Evolutionary conservation across 306 rosid genomes (phyloP), one percentile per base, ranked within the genome.

Genomic region (Quercus variabilis): DNA sequence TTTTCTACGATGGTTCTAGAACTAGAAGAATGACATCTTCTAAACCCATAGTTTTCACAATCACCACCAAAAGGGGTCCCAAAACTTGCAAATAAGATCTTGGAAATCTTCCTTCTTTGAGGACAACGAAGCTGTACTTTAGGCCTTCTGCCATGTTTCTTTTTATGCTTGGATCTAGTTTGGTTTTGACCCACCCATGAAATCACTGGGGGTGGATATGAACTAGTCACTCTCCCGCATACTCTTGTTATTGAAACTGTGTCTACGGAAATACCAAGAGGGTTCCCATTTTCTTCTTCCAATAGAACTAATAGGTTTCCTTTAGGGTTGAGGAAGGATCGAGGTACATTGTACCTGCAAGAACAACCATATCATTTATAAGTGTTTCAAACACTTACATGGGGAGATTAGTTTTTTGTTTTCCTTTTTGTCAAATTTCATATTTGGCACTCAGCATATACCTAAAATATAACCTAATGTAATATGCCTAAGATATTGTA

Each of bases 41-140:
- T 56, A 3, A 19, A 18, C 6, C 17, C 30, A 20, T 70, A 20
- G 74, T 10, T 70, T 43, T n/a, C 74, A 70, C 74, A 70, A 46
- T 81, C 83, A 10, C 89, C 91, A 1, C 91, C 91, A 1, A 79
- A 54, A 38, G 89, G 91, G 64, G 64, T 88, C 64, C 91, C 91
- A 21, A 73, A 88, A 85, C 89, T 88, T 57, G 89, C 83, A 51
- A 81, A 88, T 65, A 83, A 68, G 78, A 88, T 80, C 5, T 79
- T 74, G 76, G 89, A 83, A 20, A 88, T 86, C 59, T 19, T 83
- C 77, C 65, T 79, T 30, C 71, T 74, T 13, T 68, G 82, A 63
- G 89, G 89, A 15, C 56, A 71, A 13, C 41, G 33, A 71, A 71
- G 75, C 30, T 71, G 75, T n/a, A 71, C 59, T 71, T 46, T 25